These are phyloP conservation scores for Populus simonii DNA, from an alignment of 345 rosid species.

Conservation along the genomic window DNA sequence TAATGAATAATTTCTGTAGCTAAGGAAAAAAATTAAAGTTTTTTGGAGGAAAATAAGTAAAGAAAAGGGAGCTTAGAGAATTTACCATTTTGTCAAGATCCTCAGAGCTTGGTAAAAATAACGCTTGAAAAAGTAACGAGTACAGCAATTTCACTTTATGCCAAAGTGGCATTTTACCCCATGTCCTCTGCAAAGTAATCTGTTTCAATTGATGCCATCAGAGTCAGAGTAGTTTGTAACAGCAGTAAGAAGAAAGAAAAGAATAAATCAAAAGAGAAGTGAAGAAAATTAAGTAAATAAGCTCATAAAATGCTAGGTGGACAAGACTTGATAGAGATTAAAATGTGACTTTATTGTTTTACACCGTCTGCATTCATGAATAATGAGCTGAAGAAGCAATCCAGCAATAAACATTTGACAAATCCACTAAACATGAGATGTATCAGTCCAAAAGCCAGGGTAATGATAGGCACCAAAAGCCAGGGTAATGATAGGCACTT, in stretches of 20 bases:
- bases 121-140: conserved; percentile 65
- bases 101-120: conserved; percentile 72
- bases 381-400: neutral
- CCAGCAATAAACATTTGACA: neutral
- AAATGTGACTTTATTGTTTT: neutral
- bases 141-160: conserved; percentile 70
- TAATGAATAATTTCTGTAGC: neutral
- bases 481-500: neutral
- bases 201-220: conserved; percentile 29
- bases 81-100: conserved; percentile 80
- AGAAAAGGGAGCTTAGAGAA: neutral
- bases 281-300: neutral
- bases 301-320: neutral
- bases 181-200: conserved; percentile 74
- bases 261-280: neutral
- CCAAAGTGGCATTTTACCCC: conserved; percentile 92
- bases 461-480: neutral
- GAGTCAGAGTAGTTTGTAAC: neutral
- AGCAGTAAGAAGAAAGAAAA: neutral
- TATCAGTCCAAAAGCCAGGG: neutral
- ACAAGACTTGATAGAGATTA: neutral
- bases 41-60: neutral
- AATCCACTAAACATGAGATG: neutral
- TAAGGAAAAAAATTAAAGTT: neutral
- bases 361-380: neutral